phyloP scores from a whole-genome alignment of 2,329 filamentous ascomycete genomes.

The Diplodia sapinea region DNA sequence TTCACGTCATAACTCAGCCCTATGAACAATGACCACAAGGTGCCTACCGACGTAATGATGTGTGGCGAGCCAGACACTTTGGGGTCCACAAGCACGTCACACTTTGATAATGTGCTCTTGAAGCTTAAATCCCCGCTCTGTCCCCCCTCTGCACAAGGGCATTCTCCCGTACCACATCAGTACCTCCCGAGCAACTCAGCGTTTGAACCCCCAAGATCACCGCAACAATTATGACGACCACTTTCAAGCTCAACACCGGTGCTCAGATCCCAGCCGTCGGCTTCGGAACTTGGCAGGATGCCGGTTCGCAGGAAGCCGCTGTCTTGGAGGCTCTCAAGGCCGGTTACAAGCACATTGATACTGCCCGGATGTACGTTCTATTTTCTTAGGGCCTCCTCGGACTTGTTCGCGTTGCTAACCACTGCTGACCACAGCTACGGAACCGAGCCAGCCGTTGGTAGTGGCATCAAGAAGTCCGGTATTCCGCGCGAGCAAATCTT shows the following conservation, averaged over 20 bases:
- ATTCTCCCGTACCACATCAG: not conserved
- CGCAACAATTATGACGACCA: conserved; percentile 27
- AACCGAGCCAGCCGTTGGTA: conserved; percentile 79
- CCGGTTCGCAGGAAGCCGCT: conserved; percentile 65
- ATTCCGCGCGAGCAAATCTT: conserved; percentile 88
- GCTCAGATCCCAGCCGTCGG: conserved; percentile 75
- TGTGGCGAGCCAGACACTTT: not conserved
- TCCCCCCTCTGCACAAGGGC: not conserved
- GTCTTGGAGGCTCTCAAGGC: conserved; percentile 48
- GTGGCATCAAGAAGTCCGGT: conserved; percentile 79
- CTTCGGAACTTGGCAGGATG: conserved; percentile 84
- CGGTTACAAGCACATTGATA: conserved; percentile 53
- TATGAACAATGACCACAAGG: not conserved
- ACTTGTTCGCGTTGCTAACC: not conserved
- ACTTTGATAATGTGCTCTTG: not conserved
- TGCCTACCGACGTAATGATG: conserved; percentile 10
- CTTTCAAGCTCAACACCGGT: conserved; percentile 69
- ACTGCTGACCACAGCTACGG: conserved; percentile 66
- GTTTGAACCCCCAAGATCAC: not conserved
- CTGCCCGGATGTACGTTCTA: conserved; percentile 53
- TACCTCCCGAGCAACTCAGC: not conserved
- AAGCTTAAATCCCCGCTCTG: not conserved
- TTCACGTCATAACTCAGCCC: conserved; percentile 12
- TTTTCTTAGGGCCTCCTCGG: too few relatives aligned
- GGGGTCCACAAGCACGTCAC: conserved; percentile 12